Percentiles rank a stretch among this genome's conserved stretches.
Conservation (phyloP, 1,139 yeast genomes). For the Yamadazyma conglobata region DNA sequence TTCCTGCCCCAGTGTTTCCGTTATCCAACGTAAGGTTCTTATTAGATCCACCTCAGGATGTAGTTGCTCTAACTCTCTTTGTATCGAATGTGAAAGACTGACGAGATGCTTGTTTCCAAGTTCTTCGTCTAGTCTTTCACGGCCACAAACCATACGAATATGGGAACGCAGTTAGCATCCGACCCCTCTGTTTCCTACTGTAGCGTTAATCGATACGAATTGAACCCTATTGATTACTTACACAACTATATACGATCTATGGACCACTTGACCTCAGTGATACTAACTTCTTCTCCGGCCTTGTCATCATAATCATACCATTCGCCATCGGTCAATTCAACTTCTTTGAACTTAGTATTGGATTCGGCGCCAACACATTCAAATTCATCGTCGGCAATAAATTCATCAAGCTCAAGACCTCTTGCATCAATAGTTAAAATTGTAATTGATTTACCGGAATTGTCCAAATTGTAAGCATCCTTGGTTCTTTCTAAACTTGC, state of each 20-base stretch:
- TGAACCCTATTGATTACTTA: no score
- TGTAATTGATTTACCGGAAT: conserved; percentile 31
- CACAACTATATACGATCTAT: conserved; percentile 12
- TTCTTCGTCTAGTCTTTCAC: no score
- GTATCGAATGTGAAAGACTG: no score
- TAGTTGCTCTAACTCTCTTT: no score
- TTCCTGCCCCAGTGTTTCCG: no score
- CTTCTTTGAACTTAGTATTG: conserved; percentile 52
- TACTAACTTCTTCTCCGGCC: conserved; percentile 74
- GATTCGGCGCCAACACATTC: conserved; percentile 56
- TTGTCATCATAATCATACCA: conserved; percentile 96
- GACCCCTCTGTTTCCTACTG: no score
- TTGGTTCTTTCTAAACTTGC: conserved; percentile 37
- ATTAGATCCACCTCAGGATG: no score
- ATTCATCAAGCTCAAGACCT: conserved; percentile 73
- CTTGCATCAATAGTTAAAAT: conserved; percentile 77
- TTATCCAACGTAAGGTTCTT: no score
- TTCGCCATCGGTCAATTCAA: conserved; percentile 77
- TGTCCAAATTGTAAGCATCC: conserved; percentile 24
- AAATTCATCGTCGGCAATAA: conserved; percentile 68
- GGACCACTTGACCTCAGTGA: conserved; percentile 66
- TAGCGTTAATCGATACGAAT: no score
- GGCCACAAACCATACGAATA: no score
- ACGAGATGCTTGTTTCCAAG: no score
- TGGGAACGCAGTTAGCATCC: no score